A percentile compares a stretch with the other conserved stretches of the same genome.
Conservation (phyloP, 2,329 filamentous ascomycete species). For the Mycosphaerella sp. region DNA sequence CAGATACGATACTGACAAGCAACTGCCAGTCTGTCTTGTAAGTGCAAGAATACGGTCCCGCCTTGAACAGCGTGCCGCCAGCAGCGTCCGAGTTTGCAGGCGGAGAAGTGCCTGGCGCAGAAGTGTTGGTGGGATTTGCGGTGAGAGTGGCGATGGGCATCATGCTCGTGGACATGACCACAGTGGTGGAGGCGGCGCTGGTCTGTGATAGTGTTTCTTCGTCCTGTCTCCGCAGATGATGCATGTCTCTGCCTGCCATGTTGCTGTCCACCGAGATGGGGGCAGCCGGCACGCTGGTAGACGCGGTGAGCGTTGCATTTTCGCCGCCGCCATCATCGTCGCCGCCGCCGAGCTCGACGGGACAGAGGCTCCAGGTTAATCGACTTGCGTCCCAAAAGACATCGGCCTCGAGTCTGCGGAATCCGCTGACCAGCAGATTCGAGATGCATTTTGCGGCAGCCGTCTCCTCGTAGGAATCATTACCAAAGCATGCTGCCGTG, state of each 20-base stretch:
- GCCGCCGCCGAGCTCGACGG: conserved; percentile 41
- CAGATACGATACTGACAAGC: conserved; percentile 46
- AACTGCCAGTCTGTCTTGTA: conserved; percentile 45
- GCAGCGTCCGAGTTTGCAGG: conserved; percentile 3
- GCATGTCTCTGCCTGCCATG: background rate
- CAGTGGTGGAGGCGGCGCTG: too few species aligned
- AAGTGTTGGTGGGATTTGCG: conserved; percentile 9
- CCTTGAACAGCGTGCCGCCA: conserved; percentile 28
- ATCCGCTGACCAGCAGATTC: conserved; percentile 56
- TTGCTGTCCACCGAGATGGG: background rate
- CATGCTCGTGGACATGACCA: background rate
- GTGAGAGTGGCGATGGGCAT: conserved; percentile 5
- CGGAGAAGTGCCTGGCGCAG: background rate
- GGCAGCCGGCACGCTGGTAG: conserved; percentile 11
- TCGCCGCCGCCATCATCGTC: background rate
- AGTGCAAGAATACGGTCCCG: conserved; percentile 52
- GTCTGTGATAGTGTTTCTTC: conserved; percentile 2
- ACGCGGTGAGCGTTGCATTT: conserved; percentile 12
- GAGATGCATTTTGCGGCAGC: conserved; percentile 53
- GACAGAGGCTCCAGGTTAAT: conserved; percentile 55
- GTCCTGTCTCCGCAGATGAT: conserved; percentile 2
- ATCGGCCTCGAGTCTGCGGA: conserved; percentile 53
- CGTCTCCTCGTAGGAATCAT: conserved; percentile 46
- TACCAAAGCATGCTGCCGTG: conserved; percentile 53
- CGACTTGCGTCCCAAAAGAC: conserved; percentile 56